phyloP scores from a whole-genome alignment of 2,329 filamentous ascomycete genomes.

The Aspergillus intermedius region DNA sequence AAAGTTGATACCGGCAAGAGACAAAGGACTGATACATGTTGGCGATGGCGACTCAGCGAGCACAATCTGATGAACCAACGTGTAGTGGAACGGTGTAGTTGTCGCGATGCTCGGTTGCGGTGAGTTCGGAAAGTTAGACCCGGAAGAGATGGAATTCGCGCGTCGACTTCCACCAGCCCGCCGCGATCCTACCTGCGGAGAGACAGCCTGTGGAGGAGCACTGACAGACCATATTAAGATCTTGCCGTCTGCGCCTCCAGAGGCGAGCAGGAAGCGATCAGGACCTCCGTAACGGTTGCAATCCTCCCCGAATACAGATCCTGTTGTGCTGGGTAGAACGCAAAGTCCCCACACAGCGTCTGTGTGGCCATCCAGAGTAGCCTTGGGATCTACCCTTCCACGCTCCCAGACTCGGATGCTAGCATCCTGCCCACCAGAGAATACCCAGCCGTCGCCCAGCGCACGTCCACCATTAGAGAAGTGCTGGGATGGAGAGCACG shows the following conservation, averaged over 20 bases:
- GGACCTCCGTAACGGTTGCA: conserved; percentile 68
- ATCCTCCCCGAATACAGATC: conserved; percentile 68
- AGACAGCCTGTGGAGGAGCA: conserved; percentile 76
- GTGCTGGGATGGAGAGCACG: conserved; percentile 79
- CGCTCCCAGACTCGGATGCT: conserved; percentile 94
- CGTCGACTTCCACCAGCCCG: conserved; percentile 71
- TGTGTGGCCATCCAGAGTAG: conserved; percentile 85
- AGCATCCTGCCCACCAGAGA: conserved; percentile 90
- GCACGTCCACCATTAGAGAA: conserved; percentile 85
- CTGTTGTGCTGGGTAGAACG: conserved; percentile 77
- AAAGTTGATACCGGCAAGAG: conserved; percentile 74
- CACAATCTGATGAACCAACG: conserved; percentile 78
- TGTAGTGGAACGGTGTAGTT: conserved; percentile 78
- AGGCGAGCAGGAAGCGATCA: conserved; percentile 83
- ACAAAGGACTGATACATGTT: conserved; percentile 88
- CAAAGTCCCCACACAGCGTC: conserved; percentile 96
- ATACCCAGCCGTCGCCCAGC: conserved; percentile 94
- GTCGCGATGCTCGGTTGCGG: conserved; percentile 85
- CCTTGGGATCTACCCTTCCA: conserved; percentile 88
- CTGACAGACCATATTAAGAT: conserved; percentile 94
- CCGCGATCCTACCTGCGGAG: conserved; percentile 67
- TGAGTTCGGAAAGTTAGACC: conserved; percentile 82
- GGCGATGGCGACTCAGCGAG: conserved; percentile 66
- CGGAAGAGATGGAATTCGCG: conserved; percentile 89
- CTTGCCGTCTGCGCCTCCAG: conserved; percentile 82